Evolutionary conservation across 495 filamentous ascomycete genomes (phyloP), one percentile per base, ranked within the genome.

Genomic region (Trichocladium uniseriatum): DNA sequence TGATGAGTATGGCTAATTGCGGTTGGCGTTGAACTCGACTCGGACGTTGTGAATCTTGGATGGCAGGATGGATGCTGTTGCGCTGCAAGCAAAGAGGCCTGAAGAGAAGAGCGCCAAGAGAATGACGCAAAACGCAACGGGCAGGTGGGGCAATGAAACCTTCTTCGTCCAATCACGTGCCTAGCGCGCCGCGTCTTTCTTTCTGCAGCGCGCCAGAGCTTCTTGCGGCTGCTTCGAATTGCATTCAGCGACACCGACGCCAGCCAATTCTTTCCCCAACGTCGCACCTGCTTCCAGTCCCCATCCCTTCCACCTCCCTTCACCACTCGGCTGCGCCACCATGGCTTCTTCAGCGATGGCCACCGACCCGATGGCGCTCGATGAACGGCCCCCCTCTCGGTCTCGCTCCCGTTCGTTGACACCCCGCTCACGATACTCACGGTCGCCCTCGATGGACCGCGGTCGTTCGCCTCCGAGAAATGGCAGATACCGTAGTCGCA

Each of bases 401-500:
- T 51, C 59, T 5, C 51, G 52, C 15, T 45, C 52, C 0, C 60
- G 35, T 2, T 57, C 59, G 24, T 41, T 15, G 22, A 51, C 58
- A 7, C 55, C 59, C 1, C 48, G 49, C 43, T 53, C 56, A 4
- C 36, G 38, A 6, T 46, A 47, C 20, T 57, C 56, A 2, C 54
- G 61, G 13, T 54, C 54, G 32, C 56, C 56, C 5, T 57, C 56
- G 0, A 39, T 44, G 37, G 54, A 51, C 14, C 51, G 48, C 31
- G 51, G 31, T 11, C 62, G 55, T 14, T 59, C 62, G 10, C 55
- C 62, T 0, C 49, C 47, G 8, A 51, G 66, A 8, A 69, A 68
- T 48, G 64, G 63, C 34, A 58, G 65, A 48, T 37, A 55, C 38
- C 54, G 53, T 2, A 63, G 60, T 24, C 62, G 57, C 19, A 60